phyloP scores from a whole-genome alignment of 2,329 filamentous ascomycete genomes.

The Ophiognomonia clavigignenti-juglandacearum region DNA sequence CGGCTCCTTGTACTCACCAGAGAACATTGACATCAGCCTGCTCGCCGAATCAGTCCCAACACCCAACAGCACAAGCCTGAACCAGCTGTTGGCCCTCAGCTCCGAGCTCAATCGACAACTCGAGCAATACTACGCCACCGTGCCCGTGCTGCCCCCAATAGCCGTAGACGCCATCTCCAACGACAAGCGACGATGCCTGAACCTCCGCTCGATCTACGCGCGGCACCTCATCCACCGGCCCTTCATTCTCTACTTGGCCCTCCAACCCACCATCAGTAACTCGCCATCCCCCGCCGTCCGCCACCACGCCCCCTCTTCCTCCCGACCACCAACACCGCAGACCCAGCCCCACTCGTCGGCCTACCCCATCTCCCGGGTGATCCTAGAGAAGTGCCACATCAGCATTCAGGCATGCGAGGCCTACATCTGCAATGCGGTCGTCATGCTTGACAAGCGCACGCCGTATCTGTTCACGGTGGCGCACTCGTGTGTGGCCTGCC shows the following conservation, averaged over 20 bases:
- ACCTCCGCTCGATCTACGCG: slow-evolving; percentile 68
- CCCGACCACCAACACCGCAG: slow-evolving; percentile 6
- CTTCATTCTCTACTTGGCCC: slow-evolving; percentile 34
- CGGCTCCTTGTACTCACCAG: slow-evolving; percentile 33
- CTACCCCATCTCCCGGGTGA: slow-evolving; percentile 20
- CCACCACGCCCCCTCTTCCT: neutral
- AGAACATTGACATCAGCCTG: slow-evolving; percentile 19
- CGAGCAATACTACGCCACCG: slow-evolving; percentile 33
- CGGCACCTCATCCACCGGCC: slow-evolving; percentile 66
- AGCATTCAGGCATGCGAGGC: slow-evolving; percentile 31
- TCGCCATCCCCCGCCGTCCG: neutral
- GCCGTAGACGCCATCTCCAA: slow-evolving; percentile 51
- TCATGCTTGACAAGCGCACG: slow-evolving; percentile 31
- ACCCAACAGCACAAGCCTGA: slow-evolving; percentile 22
- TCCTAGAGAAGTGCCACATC: slow-evolving; percentile 29
- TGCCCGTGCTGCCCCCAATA: slow-evolving; percentile 43
- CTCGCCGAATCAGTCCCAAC: slow-evolving; percentile 18
- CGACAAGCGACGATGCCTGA: slow-evolving; percentile 63
- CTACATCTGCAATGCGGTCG: slow-evolving; percentile 30
- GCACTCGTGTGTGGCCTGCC: slow-evolving; percentile 29
- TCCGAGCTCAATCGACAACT: slow-evolving; percentile 33
- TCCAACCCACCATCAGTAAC: slow-evolving; percentile 18
- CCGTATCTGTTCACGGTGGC: slow-evolving; percentile 33
- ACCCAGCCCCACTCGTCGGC: neutral
- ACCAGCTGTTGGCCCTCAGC: slow-evolving; percentile 27